A percentile compares a stretch with the other conserved stretches of the same genome.
Evolutionary conservation across 2,329 filamentous ascomycete genomes (phyloP).

Genomic region (Rhynchosporium secalis): DNA sequence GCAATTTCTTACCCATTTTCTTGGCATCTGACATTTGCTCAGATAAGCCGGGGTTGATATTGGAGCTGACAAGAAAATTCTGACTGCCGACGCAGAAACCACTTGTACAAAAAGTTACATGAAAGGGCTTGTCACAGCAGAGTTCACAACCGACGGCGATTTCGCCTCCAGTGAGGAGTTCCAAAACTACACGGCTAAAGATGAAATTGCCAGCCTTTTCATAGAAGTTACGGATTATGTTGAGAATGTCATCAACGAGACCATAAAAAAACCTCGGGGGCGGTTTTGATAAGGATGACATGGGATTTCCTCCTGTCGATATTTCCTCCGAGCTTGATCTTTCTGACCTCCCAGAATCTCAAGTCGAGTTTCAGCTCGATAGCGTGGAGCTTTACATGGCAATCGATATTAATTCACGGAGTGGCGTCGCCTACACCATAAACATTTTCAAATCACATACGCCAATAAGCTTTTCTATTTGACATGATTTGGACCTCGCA

Average conservation of each 20-base stretch:
- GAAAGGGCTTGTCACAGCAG: conserved; percentile 47
- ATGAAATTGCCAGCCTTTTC: conserved; percentile 42
- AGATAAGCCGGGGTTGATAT: conserved; percentile 12
- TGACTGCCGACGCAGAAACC: conserved; percentile 42
- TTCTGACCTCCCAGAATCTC: conserved; percentile 45
- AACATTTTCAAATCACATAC: conserved; percentile 50
- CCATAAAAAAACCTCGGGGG: conserved; percentile 28
- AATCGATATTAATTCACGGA: conserved; percentile 46
- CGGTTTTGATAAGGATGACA: conserved; percentile 35
- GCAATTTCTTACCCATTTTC: background rate
- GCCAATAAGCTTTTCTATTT: conserved; percentile 45
- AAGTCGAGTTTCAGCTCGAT: conserved; percentile 51
- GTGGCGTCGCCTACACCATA: conserved; percentile 48
- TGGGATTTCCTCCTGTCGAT: conserved; percentile 43
- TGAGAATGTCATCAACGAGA: background rate
- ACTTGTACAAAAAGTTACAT: conserved; percentile 53
- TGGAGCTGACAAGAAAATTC: conserved; percentile 28
- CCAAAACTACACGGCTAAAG: conserved; percentile 40
- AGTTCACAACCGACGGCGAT: conserved; percentile 45
- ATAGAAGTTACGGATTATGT: conserved; percentile 36
- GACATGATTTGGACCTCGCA: conserved; percentile 45
- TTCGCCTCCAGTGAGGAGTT: conserved; percentile 45
- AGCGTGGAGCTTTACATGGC: conserved; percentile 53
- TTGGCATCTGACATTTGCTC: background rate
- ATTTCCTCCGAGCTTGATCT: conserved; percentile 48